These are phyloP conservation scores for Lepidopterella palustris DNA, from an alignment of 495 filamentous ascomycete genomes.

Conservation along the genomic window DNA sequence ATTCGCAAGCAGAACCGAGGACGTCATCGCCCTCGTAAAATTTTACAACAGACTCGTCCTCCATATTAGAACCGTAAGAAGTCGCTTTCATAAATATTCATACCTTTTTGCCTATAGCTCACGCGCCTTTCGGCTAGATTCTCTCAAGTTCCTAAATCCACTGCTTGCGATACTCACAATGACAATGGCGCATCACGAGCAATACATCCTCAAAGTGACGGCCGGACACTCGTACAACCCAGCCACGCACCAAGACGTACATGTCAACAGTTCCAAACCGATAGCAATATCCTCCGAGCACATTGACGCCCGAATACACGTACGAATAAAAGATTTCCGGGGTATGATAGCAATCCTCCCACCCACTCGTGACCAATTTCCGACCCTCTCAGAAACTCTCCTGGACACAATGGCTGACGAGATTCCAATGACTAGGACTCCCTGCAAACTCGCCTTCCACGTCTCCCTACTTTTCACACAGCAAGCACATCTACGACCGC, in stretches of 20 bases:
- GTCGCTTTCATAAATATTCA: too few species aligned
- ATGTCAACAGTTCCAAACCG: conserved; percentile 61
- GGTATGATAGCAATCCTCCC: conserved; percentile 35
- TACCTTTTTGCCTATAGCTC: too few species aligned
- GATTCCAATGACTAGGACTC: conserved; percentile 16
- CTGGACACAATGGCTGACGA: background rate
- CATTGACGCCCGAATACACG: conserved; percentile 54
- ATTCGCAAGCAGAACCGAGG: too few species aligned
- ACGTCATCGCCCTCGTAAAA: too few species aligned
- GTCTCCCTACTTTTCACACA: conserved; percentile 62
- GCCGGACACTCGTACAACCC: conserved; percentile 68
- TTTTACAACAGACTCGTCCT: too few species aligned
- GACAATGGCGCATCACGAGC: conserved; percentile 41
- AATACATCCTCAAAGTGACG: conserved; percentile 64
- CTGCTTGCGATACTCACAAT: too few species aligned
- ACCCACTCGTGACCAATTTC: conserved; percentile 1
- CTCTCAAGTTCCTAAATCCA: too few species aligned
- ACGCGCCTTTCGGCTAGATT: too few species aligned
- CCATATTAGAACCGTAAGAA: too few species aligned
- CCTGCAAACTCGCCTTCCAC: conserved; percentile 41
- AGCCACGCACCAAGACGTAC: conserved; percentile 56
- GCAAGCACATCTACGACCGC: conserved; percentile 63
- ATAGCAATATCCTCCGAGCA: conserved; percentile 52
- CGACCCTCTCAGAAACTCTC: background rate
- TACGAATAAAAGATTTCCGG: conserved; percentile 62